Base-by-base conservation (phyloP, 2,329 filamentous ascomycete species). In the Pseudogymnoascus sp. region DNA sequence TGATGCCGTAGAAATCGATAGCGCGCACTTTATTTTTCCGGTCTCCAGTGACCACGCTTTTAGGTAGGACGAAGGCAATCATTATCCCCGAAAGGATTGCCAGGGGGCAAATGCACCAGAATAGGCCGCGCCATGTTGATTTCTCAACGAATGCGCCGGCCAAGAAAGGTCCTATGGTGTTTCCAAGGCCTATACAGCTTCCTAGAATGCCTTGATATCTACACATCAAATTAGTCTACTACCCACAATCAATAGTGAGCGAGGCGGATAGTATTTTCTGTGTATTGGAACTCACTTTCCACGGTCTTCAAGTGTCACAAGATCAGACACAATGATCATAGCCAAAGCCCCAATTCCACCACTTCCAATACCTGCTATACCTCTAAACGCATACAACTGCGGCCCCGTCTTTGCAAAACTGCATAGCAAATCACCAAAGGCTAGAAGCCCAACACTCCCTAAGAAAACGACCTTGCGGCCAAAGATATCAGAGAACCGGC, bases 301-400 rank as follows among this genome's bases (percentile, higher is more conserved):
- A 63, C 82, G 74, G 64, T 83, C 76, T 66, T 82, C 75, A 3
- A 85, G 72, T 0, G 80, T 81, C 0, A 83, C 80, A 5, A 85
- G 72, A 67, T 85, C 82, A 5, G 76, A 80, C 1, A 84, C 77
- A 58, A 85, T 83, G 65, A 85, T 84, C 78, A 83, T 83, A 3
- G 77, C 74, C 48, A 85, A 69, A 19, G 79, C 81, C 26, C 75
- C 78, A 55, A 86, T 78, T 8, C 84, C 84, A 1, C 83, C 84
- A 41, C 79, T 79, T 8, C 81, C 83, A n/a, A 86, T 73, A 59
- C 84, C 83, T 8, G 82, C 78, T 18, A 84, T 65, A 3, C 75
- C 83, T 34, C 84, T 76, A 66, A 84, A 85, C 18, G 80, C 74
- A 70, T 85, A 86, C 23, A 87, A 77, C 74, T 82, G 80, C 18